Evolutionary conservation across 2,329 filamentous ascomycete species (phyloP), one percentile per base, ranked within the genome.

Genomic region (Sarocladium oryzae): DNA sequence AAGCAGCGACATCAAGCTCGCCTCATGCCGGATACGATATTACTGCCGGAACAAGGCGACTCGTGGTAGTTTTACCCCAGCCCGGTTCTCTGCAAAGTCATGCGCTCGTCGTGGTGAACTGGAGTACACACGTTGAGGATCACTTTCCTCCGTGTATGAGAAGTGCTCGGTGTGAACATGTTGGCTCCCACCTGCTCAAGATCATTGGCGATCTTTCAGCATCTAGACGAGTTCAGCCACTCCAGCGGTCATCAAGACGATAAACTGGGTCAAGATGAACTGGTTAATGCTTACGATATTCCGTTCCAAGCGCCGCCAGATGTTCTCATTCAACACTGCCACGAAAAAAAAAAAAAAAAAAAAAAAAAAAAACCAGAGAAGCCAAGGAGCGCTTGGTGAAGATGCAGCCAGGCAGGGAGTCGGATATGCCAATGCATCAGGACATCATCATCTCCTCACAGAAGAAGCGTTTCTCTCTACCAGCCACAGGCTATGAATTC

Each of bases 271-370:
- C 32, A 41, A 6, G 51, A 53, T 15, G 53, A 55, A 30, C 26
- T 63, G n/a, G 56, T 60, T 1, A 61, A 63, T 28, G 59, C 57
- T 15, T 59, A 59, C 50, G 61, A 63, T 32, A 45, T 61, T 13
- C 62, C 61, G 61, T 63, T 63, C 28, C 61, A 63, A 43, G 55
- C 63, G 1, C 61, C 61, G 1, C 54, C 59, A 1, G 57, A 60
- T 8, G 52, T 62, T 9, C 55, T 63, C 9, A 49, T 63, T 3
- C 51, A 54, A 8, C 57, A 61, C 30, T 63, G 56, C 38, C 55
- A 57, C 37, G 55, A 56, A 23, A 52, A 40, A 16, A 59, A 56
- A 23, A 36, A 32, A 2, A 24, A 51, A 10, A 55, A 57, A 20
- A 56, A 60, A 56, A 23, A 38, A 9, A 37, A 45, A 21, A 36